These are phyloP conservation scores for Rhinocladiella mackenziei DNA, from an alignment of 2,329 filamentous ascomycete species.

Conservation along the genomic window DNA sequence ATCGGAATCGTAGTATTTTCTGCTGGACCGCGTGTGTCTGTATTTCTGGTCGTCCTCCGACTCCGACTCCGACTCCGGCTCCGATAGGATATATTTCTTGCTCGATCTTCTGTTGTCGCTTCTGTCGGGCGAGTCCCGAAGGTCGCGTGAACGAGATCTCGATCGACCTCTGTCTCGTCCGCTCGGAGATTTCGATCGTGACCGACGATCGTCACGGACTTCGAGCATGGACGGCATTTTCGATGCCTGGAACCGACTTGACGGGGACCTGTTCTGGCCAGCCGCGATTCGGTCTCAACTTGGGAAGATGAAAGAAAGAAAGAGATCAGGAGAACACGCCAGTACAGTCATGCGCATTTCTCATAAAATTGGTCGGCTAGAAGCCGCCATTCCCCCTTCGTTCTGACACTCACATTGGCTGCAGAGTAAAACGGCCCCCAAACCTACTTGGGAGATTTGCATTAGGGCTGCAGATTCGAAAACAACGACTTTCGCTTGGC, in stretches of 20 bases:
- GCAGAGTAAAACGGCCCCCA: too few species aligned
- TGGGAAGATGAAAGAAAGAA: too few species aligned
- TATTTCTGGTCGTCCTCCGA: constrained; percentile 22
- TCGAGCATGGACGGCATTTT: constrained; percentile 25
- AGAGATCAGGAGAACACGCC: too few species aligned
- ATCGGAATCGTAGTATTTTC: constrained; percentile 33
- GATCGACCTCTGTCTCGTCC: constrained; percentile 38
- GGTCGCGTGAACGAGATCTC: constrained; percentile 43
- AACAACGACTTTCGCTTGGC: too few species aligned
- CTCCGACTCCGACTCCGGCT: constrained; percentile 31
- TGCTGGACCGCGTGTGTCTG: constrained; percentile 21
- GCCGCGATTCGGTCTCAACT: too few species aligned
- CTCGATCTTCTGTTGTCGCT: constrained; percentile 20
- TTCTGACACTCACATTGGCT: too few species aligned
- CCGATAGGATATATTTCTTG: constrained; percentile 32
- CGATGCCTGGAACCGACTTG: not conserved
- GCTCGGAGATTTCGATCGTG: constrained; percentile 44
- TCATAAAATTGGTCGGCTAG: too few species aligned
- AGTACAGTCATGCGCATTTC: too few species aligned
- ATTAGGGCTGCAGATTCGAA: too few species aligned
- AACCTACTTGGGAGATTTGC: too few species aligned
- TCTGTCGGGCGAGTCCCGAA: constrained; percentile 34
- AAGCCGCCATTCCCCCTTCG: too few species aligned
- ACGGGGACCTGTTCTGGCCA: too few species aligned
- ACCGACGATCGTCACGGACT: constrained; percentile 32